Evolutionary conservation across 2,329 filamentous ascomycete genomes (phyloP).

Genomic region (Epichloe hybrida): DNA sequence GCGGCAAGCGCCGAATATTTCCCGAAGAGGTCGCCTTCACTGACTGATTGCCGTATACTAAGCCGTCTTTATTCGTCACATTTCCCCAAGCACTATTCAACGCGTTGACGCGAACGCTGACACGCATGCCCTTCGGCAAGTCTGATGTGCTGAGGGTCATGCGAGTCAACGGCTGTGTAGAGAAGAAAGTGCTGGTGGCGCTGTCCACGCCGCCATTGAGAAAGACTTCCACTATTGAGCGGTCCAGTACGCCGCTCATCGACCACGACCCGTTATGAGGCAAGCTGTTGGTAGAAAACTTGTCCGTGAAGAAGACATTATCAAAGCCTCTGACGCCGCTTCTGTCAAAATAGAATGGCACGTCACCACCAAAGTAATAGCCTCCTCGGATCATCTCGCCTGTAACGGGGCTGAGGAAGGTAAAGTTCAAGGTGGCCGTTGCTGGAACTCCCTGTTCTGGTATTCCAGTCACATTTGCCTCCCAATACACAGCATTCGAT

Average conservation of each 20-base stretch:
- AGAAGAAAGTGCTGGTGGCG: constrained; percentile 19
- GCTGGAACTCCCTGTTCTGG: constrained; percentile 8
- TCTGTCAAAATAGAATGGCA: constrained; percentile 17
- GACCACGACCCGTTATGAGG: constrained; percentile 11
- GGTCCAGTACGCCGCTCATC: constrained; percentile 21
- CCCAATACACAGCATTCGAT: constrained; percentile 40
- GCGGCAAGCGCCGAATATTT: constrained; percentile 1
- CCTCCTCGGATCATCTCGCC: constrained; percentile 16
- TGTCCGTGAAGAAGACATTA: constrained; percentile 20
- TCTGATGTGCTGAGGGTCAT: constrained; percentile 10
- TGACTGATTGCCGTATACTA: constrained; percentile 6
- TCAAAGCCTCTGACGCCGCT: constrained; percentile 15
- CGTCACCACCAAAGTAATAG: constrained; percentile 14
- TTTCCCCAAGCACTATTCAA: constrained; percentile 15
- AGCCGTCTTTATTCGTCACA: constrained; percentile 1
- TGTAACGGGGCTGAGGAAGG: constrained; percentile 11
- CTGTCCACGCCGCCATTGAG: constrained; percentile 20
- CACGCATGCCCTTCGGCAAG: constrained; percentile 10
- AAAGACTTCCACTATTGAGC: constrained; percentile 23
- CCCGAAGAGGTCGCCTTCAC: neutral
- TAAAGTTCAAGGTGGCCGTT: constrained; percentile 17
- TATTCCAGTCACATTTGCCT: constrained; percentile 34
- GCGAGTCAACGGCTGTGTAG: constrained; percentile 13
- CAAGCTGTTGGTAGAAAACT: constrained; percentile 13
- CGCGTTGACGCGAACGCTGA: constrained; percentile 12